Evolutionary conservation across 1,284 basidiomycete genomes (phyloP).

Genomic region (Pseudozyma thailandica): DNA sequence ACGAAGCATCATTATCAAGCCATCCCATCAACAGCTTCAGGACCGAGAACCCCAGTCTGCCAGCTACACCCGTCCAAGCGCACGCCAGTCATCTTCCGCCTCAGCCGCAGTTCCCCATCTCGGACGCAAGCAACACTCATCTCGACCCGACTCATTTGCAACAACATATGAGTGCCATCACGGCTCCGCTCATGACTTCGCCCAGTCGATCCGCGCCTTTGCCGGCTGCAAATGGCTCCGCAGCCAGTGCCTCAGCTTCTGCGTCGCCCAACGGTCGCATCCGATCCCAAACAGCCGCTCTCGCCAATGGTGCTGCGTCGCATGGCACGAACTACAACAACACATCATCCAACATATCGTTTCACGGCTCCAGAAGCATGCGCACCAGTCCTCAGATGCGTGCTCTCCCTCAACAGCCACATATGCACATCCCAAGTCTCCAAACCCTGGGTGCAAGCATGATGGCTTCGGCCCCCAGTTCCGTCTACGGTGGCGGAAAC

Average conservation of each 20-base stretch:
- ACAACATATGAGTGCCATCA: conserved; percentile 8
- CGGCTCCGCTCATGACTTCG: conserved; percentile 28
- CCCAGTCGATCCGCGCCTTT: conserved; percentile 31
- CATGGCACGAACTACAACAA: conserved; percentile 10
- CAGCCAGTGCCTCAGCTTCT: conserved; percentile 5
- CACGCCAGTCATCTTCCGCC: conserved; percentile 2
- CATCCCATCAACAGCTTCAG: conserved; percentile 19
- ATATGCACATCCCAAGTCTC: conserved; percentile 19
- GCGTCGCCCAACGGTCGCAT: conserved; percentile 36
- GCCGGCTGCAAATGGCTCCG: conserved; percentile 10
- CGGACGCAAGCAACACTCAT: background rate
- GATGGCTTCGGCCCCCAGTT: conserved; percentile 20
- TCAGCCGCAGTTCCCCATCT: conserved; percentile 1
- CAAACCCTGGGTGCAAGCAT: conserved; percentile 18
- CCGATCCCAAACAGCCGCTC: conserved; percentile 37
- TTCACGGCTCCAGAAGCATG: conserved; percentile 32
- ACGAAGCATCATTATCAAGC: conserved; percentile 12
- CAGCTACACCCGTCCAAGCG: conserved; percentile 30
- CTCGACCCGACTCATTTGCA: conserved; percentile 8
- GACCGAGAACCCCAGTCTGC: conserved; percentile 19
- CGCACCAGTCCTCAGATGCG: conserved; percentile 48
- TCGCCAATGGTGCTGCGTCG: conserved; percentile 19
- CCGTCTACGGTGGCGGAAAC: conserved; percentile 10
- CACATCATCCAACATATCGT: conserved; percentile 19
- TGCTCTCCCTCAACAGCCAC: conserved; percentile 27